Percentiles rank a stretch among this genome's conserved stretches.
Conservation (phyloP, 768 basidiomycete genomes). For the Arthromyces matolae region DNA sequence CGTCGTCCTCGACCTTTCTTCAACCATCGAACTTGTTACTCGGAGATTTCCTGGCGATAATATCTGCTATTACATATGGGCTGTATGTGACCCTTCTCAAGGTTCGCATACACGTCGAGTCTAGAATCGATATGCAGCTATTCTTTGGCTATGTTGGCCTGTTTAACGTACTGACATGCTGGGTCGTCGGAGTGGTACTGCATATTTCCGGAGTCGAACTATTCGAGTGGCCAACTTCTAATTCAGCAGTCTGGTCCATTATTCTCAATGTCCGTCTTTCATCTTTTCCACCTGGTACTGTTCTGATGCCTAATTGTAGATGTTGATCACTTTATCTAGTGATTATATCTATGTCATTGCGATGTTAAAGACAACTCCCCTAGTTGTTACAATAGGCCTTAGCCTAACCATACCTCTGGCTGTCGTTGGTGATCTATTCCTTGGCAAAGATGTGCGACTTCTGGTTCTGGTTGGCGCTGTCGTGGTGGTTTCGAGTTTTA, state of each 20-base stretch:
- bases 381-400: conserved; percentile 90
- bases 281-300: background rate
- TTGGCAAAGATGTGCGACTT: conserved; percentile 51
- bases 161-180: conserved; percentile 65
- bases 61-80: conserved; percentile 77
- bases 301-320: conserved; percentile 38
- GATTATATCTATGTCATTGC: conserved; percentile 86
- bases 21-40: conserved; percentile 36
- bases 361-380: conserved; percentile 95
- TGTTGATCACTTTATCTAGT: conserved; percentile 77
- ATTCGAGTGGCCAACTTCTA: conserved; percentile 56
- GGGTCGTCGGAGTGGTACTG: conserved; percentile 68
- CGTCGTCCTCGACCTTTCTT: conserved; percentile 21
- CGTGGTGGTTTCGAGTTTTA: conserved; percentile 74
- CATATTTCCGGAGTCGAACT: conserved; percentile 62
- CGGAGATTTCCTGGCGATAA: conserved; percentile 79
- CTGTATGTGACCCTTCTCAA: conserved; percentile 80
- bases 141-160: conserved; percentile 87
- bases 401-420: conserved; percentile 93
- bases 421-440: conserved; percentile 72
- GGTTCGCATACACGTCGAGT: conserved; percentile 69
- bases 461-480: conserved; percentile 72
- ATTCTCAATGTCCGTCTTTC: conserved; percentile 34
- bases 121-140: conserved; percentile 79
- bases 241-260: conserved; percentile 29